These are phyloP conservation scores for Cercophora sp. DNA, from an alignment of 495 filamentous ascomycete species.

Conservation along the genomic window DNA sequence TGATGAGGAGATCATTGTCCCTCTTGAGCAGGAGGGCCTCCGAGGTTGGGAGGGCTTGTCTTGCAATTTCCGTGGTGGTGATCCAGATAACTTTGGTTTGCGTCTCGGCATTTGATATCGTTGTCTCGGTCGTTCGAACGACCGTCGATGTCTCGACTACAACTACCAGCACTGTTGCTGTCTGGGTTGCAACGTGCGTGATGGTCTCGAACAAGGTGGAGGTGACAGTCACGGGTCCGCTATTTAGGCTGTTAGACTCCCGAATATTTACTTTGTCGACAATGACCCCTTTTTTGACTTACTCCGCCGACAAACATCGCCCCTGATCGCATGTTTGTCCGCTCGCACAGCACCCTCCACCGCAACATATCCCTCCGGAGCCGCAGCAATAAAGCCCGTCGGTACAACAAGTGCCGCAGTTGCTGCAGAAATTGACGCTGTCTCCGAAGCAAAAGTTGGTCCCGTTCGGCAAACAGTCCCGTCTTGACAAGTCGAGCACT, in stretches of 20 bases:
- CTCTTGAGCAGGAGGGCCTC: not conserved
- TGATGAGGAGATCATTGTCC: not conserved
- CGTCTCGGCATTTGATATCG: conserved; percentile 22
- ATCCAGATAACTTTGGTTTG: conserved; percentile 25
- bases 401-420: conserved; percentile 28
- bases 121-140: conserved; percentile 22
- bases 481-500: conserved; percentile 13
- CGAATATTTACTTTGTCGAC: not conserved
- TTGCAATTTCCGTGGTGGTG: conserved; percentile 16
- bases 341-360: conserved; percentile 24
- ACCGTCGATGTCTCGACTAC: conserved; percentile 24
- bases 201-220: conserved; percentile 16
- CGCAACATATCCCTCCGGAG: conserved; percentile 22
- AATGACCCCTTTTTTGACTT: conserved; percentile 9
- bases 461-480: conserved; percentile 30
- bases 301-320: conserved; percentile 23
- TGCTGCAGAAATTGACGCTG: conserved; percentile 22
- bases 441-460: conserved; percentile 33
- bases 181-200: conserved; percentile 20
- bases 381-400: conserved; percentile 25
- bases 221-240: conserved; percentile 18
- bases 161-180: conserved; percentile 23
- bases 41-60: not conserved
- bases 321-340: conserved; percentile 28
- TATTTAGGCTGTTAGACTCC: conserved; percentile 8